Evolutionary conservation across 1,284 basidiomycete species (phyloP), one percentile per base, ranked within the genome.

Genomic region (Volvariella surrecta): DNA sequence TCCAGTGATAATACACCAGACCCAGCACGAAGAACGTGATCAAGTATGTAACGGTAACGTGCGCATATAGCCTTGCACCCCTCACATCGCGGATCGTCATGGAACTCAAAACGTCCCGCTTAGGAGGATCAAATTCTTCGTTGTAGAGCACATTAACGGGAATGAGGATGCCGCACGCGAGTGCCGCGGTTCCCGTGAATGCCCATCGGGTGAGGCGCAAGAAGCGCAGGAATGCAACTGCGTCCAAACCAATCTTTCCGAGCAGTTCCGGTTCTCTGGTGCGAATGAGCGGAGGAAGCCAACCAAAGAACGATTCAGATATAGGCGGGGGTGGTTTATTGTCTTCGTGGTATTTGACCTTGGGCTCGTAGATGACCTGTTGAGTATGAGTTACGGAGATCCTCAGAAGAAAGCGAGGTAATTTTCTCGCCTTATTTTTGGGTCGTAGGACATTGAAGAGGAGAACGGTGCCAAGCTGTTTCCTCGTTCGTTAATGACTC

Each of bases 161-260:
- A 46, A 96, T 75, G 48, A 97, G 78, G 32, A 93, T 68, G n/a
- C 68, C 78, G 52, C 86, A 88, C 35, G 79, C 71, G 41, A 91
- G 65, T 41, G 76, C 40, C 1, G 86, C 79, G 44, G 91, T 71
- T 32, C 67, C 63, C 35, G 75, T 67, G 68, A 93, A 94, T 31
- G 89, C 67, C 70, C 76, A 79, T 19, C 92, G 81, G 56, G 88
- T 75, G 68, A 99, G 82, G 48, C 92, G 82, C 20, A 87, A 73
- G 61, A 99, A 97, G 17, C 94, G 85, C n/a, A 99, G 77, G 62
- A 90, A 99, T 10, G 88, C 77, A 41, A 92, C 85, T 0, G 94
- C 95, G 59, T 99, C 96, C 16, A 97, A 78, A 11, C 90, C 95
- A 55, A 97, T 76, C 59, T 94, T 92, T 52, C 89, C 80, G 24